A percentile compares a stretch with the other conserved stretches of the same genome.
phyloP scores from a whole-genome alignment of 192 early-diverging fungal species.

The Coemansia sp. region DNA sequence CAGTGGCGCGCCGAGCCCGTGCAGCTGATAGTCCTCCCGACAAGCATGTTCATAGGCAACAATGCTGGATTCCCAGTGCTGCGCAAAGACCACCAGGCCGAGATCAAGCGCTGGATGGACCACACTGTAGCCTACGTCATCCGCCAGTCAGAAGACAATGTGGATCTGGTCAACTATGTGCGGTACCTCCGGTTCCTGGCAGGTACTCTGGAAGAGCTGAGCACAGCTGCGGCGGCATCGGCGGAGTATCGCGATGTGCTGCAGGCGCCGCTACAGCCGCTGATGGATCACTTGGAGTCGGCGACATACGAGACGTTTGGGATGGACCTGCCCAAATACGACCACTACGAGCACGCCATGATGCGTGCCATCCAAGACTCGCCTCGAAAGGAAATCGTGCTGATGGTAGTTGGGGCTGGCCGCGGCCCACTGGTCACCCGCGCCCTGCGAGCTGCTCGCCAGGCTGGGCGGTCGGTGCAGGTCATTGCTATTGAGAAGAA shows the following conservation, averaged over 20 bases:
- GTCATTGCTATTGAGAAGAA: slow-evolving; percentile 97
- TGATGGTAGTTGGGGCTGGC: slow-evolving; percentile 95
- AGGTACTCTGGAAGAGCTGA: slow-evolving; percentile 58
- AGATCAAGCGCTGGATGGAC: slow-evolving; percentile 36
- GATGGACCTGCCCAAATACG: slow-evolving; percentile 93
- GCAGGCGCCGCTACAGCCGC: slow-evolving; percentile 84
- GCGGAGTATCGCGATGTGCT: slow-evolving; percentile 89
- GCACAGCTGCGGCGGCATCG: slow-evolving; percentile 48
- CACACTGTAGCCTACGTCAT: slow-evolving; percentile 37
- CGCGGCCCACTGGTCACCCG: slow-evolving; percentile 93
- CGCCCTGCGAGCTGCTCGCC: slow-evolving; percentile 74
- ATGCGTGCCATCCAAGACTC: slow-evolving; percentile 62
- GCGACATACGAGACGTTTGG: slow-evolving; percentile 97
- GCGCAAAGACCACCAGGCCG: slow-evolving; percentile 71
- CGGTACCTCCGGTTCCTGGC: slow-evolving; percentile 80
- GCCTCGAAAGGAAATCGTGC: slow-evolving; percentile 42
- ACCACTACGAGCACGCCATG: slow-evolving; percentile 81
- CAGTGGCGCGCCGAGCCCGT: slow-evolving; percentile 92
- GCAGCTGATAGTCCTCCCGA: slow-evolving; percentile 72
- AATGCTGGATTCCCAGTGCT: slow-evolving; percentile 88
- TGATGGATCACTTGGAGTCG: slow-evolving; percentile 94
- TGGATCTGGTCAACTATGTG: slow-evolving; percentile 10
- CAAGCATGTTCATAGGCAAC: slow-evolving; percentile 75
- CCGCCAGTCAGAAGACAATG: background rate
- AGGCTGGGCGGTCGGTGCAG: slow-evolving; percentile 60